Evolutionary conservation across 2,329 filamentous ascomycete species (phyloP), one percentile per base, ranked within the genome.

Genomic region (Ascosphaera aggregata): DNA sequence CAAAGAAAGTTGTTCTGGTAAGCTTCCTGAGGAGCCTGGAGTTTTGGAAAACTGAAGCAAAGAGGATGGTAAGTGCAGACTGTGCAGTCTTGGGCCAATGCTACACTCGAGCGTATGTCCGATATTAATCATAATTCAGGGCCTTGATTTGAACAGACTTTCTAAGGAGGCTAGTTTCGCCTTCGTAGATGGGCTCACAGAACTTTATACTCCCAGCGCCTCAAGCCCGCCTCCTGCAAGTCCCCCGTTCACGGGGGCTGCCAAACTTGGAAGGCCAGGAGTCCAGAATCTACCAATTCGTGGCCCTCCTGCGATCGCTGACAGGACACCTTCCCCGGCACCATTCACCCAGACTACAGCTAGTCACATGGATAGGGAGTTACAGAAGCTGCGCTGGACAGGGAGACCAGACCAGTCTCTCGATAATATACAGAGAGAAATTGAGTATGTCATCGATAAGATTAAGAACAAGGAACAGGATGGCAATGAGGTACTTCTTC

Each of bases 1-100:
- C 59, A 34, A 57, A 55, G 18, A 66, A 62, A 38, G 67, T 94
- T 1, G 64, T 93, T 2, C 63, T 94, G 2, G 73, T 89, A 42
- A 91, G 80, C 59, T 93, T 89, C 57, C 60, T 92, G 57, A 68
- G 80, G 43, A 77, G 86, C 48, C 69, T 67, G 45, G 61, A 68
- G 1, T 91, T 92, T 52, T 94, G 84, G 82, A 73, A 63, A 44
- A 69, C 75, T 2, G 76, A 80, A 38, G 67, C 67, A 2, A 67
- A 71, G 39, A 75, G 75, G 54, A 56, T 82, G 50, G 77, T 80
- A 58, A 45, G 64, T 54, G 18, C 13, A 39, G 2, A 16, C 4
- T 39, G 19, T 24, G 9, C 11, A 16, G 11, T 36, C 15, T 18
- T 19, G n/a, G 4, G 34, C n/a, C 22, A 18, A 44, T 13, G 17